Conservation (phyloP, 371 early-diverging fungal species). For the Antonospora locustae region DNA sequence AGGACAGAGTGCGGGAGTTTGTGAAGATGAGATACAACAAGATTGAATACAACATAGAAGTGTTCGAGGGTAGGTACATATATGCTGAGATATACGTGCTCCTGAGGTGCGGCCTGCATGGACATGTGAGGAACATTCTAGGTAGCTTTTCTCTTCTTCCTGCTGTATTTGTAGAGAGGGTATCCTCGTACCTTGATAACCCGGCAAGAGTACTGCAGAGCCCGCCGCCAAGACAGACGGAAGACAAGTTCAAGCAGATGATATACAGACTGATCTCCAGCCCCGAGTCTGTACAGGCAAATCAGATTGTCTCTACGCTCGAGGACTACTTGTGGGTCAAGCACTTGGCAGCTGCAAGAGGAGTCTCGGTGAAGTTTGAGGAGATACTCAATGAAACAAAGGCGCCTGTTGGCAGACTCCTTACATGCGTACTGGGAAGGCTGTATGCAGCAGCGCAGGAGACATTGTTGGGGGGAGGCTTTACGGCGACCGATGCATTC, state of each 20-base stretch:
- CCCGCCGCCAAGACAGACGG: constrained; percentile 11
- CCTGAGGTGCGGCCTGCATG: constrained; percentile 34
- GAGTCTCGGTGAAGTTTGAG: not conserved
- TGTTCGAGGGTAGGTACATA: constrained; percentile 44
- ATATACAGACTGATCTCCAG: constrained; percentile 22
- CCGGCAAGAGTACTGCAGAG: constrained; percentile 11
- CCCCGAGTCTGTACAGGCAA: constrained; percentile 10
- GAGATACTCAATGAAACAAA: constrained; percentile 23
- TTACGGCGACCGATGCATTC: constrained; percentile 22
- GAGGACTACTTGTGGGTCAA: constrained; percentile 45
- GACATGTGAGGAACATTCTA: constrained; percentile 14
- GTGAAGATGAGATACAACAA: constrained; percentile 34
- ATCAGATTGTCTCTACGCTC: constrained; percentile 19
- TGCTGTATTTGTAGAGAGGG: constrained; percentile 27
- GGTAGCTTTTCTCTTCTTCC: too few relatives aligned
- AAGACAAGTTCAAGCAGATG: constrained; percentile 43
- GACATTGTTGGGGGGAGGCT: constrained; percentile 22
- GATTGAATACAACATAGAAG: constrained; percentile 36
- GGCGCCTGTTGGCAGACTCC: constrained; percentile 14
- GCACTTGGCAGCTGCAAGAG: constrained; percentile 11
- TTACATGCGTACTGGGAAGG: constrained; percentile 35
- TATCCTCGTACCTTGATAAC: constrained; percentile 21
- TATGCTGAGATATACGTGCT: constrained; percentile 45
- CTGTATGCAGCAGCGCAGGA: constrained; percentile 26
- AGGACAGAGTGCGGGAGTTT: constrained; percentile 30